phyloP scores from a whole-genome alignment of 106 monocot species.

The Amphibolis antarctica region DNA sequence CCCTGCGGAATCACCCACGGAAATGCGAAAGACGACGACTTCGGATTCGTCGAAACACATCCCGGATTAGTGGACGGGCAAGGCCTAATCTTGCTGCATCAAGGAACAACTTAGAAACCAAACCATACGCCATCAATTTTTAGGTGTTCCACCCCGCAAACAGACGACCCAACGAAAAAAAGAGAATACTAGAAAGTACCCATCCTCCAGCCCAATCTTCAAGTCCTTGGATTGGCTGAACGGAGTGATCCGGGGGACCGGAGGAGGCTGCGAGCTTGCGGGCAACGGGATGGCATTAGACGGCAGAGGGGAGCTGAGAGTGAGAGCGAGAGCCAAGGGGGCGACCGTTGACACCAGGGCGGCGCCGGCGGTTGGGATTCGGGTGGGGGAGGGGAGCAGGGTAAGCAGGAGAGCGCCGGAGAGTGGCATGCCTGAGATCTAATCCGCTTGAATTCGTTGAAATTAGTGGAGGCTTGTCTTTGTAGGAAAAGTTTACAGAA shows the following conservation, averaged over 20 bases:
- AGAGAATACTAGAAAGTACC: conserved; percentile 17
- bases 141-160: neutral
- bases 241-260: conserved; percentile 38
- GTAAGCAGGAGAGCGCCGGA: neutral
- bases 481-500: too few relatives aligned
- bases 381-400: neutral
- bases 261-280: conserved; percentile 8
- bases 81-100: conserved; percentile 69
- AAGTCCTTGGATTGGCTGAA: conserved; percentile 56
- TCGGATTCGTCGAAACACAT: conserved; percentile 78
- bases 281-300: conserved; percentile 36
- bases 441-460: too few relatives aligned
- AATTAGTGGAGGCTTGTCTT: too few relatives aligned
- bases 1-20: conserved; percentile 49
- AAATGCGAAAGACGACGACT: conserved; percentile 71
- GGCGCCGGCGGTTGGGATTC: conserved; percentile 8
- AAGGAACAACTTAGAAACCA: neutral
- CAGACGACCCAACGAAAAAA: neutral
- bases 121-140: neutral
- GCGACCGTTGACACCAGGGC: conserved; percentile 37
- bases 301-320: conserved; percentile 37
- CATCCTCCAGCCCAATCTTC: conserved; percentile 59
- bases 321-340: conserved; percentile 39
- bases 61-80: conserved; percentile 77
- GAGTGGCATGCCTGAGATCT: neutral